phyloP scores from a whole-genome alignment of 2,329 filamentous ascomycete genomes.

The Fusarium napiforme region DNA sequence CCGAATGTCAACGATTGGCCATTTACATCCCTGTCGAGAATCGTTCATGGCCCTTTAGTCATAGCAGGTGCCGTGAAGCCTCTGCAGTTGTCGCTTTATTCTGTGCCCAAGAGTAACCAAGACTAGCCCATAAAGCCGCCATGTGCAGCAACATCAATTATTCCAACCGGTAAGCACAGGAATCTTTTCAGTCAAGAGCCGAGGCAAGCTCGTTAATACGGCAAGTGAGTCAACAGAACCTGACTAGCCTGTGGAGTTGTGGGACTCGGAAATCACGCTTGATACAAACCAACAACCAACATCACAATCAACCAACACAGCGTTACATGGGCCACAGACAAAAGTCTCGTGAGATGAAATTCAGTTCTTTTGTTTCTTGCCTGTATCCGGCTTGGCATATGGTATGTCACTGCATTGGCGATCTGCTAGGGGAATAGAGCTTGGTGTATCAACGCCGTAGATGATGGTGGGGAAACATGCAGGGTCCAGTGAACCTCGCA shows the following conservation, averaged over 20 bases:
- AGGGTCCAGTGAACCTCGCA: neutral
- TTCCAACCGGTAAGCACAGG: accelerated
- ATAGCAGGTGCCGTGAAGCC: too few relatives aligned
- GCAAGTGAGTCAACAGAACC: neutral
- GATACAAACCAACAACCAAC: neutral
- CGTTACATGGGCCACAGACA: neutral
- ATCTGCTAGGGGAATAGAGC: neutral
- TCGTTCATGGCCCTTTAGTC: neutral
- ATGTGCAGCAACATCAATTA: neutral
- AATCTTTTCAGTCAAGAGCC: neutral
- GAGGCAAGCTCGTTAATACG: neutral
- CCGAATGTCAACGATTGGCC: neutral
- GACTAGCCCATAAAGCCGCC: too few relatives aligned
- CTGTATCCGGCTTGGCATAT: neutral
- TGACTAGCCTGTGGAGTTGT: neutral
- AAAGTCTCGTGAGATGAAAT: neutral
- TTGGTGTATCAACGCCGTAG: accelerated
- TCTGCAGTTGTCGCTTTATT: too few relatives aligned
- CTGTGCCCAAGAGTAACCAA: neutral
- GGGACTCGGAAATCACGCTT: neutral
- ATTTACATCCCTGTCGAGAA: neutral
- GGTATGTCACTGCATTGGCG: neutral
- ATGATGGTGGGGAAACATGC: neutral
- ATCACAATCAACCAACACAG: neutral
- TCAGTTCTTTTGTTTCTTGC: neutral